These are phyloP conservation scores for Cornus kousa DNA, from an alignment of 148 eudicot genomes.

Conservation along the genomic window DNA sequence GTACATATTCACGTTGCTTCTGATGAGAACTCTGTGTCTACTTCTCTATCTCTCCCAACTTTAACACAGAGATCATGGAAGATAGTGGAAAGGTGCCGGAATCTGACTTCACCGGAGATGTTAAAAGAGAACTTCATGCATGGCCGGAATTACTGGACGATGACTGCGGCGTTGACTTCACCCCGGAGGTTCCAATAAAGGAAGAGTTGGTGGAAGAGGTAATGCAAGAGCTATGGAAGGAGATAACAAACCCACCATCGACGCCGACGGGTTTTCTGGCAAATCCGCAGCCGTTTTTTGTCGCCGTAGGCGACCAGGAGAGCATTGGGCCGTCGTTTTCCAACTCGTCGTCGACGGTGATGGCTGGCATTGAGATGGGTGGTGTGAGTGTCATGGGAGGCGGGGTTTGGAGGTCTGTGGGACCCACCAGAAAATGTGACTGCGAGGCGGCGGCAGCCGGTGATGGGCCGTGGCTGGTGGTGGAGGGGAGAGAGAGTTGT, in stretches of 20 bases:
- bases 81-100: neutral
- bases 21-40: neutral
- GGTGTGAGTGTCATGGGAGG: neutral
- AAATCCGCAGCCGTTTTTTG: neutral
- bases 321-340: constrained; percentile 16
- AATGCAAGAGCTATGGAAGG: constrained; percentile 19
- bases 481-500: neutral
- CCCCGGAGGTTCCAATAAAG: constrained; percentile 5
- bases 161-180: neutral
- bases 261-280: constrained; percentile 5
- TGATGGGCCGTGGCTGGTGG: neutral
- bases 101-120: neutral
- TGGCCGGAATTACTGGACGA: neutral
- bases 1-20: no score
- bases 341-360: constrained; percentile 9
- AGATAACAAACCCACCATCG: neutral
- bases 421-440: neutral
- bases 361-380: constrained; percentile 6
- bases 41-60: constrained; percentile 3
- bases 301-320: constrained; percentile 7
- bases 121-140: neutral
- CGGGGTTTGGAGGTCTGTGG: neutral
- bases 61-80: constrained; percentile 9
- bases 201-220: constrained; percentile 23
- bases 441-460: neutral